Evolutionary conservation across 345 rosid species (phyloP), one percentile per base, ranked within the genome.

Genomic region (Orychophragmus violaceus): DNA sequence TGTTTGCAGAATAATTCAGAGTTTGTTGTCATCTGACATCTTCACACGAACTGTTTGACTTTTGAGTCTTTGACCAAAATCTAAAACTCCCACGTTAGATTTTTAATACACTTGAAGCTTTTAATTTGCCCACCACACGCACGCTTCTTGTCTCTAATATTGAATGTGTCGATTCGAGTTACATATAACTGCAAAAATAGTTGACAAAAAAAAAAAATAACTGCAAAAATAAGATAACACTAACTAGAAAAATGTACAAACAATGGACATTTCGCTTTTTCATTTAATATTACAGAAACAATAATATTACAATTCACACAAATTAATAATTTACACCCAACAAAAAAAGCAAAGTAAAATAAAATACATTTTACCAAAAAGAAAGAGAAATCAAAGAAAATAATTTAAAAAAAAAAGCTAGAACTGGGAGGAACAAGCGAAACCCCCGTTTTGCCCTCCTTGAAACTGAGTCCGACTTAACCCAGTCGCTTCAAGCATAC

Each of bases 401-500:
- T 8, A 42, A 32, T 10, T 27, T 0, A 52, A 30, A 14, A 33
- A 6, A 35, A 27, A n/a, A 28, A 33, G 29, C 78, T 82, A 87
- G 64, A 82, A 83, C 17, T 83, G 74, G n/a, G 81, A 68, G 1
- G 88, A 66, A 32, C 74, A 82, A 22, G 84, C 82, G 49, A 76
- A 78, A 37, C 57, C 30, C 44, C 11, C 56, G 22, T 71, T 71
- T 23, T 51, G 66, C 28, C 80, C 84, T 58, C 70, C 79, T 13
- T 80, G 76, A 68, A 70, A 70, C 53, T 83, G 83, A 56, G 37
- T 69, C 60, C 88, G 78, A 42, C 76, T 76, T 10, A 78, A 33
- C 27, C 81, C 88, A 27, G 77, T 82, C 33, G 94, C 80, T 5
- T 87, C 87, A 27, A 90, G 72, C 69, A 80, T 59, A 2, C 74